These are phyloP conservation scores for Echinochloa phyllopogon DNA, from an alignment of 176 grass and related monocot species.

Conservation along the genomic window DNA sequence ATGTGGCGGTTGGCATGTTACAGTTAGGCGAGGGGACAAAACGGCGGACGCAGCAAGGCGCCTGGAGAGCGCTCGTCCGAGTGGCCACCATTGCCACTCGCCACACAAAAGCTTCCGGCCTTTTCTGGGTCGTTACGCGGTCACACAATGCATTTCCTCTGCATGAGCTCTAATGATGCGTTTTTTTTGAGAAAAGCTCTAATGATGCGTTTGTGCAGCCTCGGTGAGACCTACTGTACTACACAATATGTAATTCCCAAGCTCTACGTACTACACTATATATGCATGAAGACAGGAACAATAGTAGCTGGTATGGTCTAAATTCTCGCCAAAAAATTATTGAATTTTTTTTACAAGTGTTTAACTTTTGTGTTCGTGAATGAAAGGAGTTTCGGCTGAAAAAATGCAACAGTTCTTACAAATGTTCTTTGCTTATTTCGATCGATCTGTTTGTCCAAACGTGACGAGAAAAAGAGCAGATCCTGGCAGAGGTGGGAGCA, in stretches of 20 bases:
- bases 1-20: neutral
- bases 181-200: too few relatives aligned
- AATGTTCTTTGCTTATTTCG: neutral
- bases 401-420: neutral
- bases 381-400: too few relatives aligned
- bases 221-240: neutral
- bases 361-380: too few relatives aligned
- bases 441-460: neutral
- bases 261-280: too few relatives aligned
- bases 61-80: conserved; percentile 4
- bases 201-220: neutral
- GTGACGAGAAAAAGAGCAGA: neutral
- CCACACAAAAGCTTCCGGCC: neutral
- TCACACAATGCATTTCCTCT: neutral
- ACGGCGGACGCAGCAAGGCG: neutral
- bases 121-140: neutral
- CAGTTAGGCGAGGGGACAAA: neutral
- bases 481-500: neutral
- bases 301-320: too few relatives aligned
- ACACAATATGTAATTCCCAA: too few relatives aligned
- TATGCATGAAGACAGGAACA: too few relatives aligned
- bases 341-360: too few relatives aligned
- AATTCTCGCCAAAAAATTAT: too few relatives aligned
- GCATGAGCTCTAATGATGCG: neutral
- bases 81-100: conserved; percentile 5